These are phyloP conservation scores for Linnemannia hyalina DNA, from an alignment of 192 early-diverging fungal genomes.

Conservation along the genomic window DNA sequence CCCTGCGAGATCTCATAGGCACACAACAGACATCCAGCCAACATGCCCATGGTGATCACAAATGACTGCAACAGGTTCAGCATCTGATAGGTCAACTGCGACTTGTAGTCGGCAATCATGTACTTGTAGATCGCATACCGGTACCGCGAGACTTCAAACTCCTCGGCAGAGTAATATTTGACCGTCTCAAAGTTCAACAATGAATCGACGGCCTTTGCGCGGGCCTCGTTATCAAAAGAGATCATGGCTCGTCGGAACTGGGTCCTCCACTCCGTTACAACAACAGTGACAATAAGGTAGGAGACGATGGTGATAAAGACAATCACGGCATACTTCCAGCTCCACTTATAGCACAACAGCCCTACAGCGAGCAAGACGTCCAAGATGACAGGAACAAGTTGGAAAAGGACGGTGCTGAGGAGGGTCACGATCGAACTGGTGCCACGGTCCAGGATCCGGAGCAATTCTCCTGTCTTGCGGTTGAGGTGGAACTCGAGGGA, in stretches of 20 bases:
- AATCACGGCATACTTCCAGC: slow-evolving; percentile 84
- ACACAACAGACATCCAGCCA: slow-evolving; percentile 85
- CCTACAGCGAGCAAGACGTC: slow-evolving; percentile 89
- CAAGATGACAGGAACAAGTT: slow-evolving; percentile 89
- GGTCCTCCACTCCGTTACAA: slow-evolving; percentile 90
- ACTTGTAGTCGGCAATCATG: slow-evolving; percentile 90
- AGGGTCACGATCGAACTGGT: slow-evolving; percentile 80
- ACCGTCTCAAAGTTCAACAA: slow-evolving; percentile 99
- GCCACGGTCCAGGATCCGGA: slow-evolving; percentile 91
- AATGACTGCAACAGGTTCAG: slow-evolving; percentile 91
- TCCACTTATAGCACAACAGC: slow-evolving; percentile 76
- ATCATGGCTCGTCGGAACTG: slow-evolving; percentile 86
- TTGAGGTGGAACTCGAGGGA: slow-evolving; percentile 94
- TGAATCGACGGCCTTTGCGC: slow-evolving; percentile 91
- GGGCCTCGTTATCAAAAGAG: slow-evolving; percentile 87
- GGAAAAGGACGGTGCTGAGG: slow-evolving; percentile 87
- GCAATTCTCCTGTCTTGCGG: slow-evolving; percentile 94
- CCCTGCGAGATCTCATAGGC: slow-evolving; percentile 86
- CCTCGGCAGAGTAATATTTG: slow-evolving; percentile 96
- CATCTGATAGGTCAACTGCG: slow-evolving; percentile 77
- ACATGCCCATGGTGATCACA: slow-evolving; percentile 87
- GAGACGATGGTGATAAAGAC: slow-evolving; percentile 89
- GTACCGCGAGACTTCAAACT: slow-evolving; percentile 88
- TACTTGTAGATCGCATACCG: slow-evolving; percentile 80
- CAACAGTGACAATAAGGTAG: slow-evolving; percentile 87